Evolutionary conservation across 2,329 filamentous ascomycete genomes (phyloP), one percentile per base, ranked within the genome.

Genomic region (Colletotrichum coccodes): DNA sequence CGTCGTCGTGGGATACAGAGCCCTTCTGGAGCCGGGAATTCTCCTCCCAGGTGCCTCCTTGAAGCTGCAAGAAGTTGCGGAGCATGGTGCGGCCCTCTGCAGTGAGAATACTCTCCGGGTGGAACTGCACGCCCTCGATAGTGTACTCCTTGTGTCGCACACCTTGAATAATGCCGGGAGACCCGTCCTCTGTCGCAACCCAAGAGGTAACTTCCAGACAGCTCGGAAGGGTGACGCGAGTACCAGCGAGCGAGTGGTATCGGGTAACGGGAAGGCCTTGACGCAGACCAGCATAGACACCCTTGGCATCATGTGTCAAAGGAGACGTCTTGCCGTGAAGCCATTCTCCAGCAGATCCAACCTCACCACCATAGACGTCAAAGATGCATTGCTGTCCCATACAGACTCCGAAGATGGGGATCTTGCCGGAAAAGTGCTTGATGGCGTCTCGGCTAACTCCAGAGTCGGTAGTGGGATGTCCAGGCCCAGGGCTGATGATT

Each of bases 321-420:
- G 92, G 91, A 2, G 95, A 98, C 7, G 96, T 99, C 84, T 99
- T 99, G 75, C 96, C 96, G 77, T 99, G 96, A 62, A 99, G 85
- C 76, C 98, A 98, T 82, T 99, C 96, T 30, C 96, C 96, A 11
- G 96, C 97, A 68, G 94, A 95, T 77, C 91, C 92, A 57, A 99
- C 96, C 58, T 92, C 90, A 70, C 96, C 96, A 54, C 96, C 96
- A 76, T 97, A 98, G 36, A 94, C 91, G 62, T 96, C 93, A 78
- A 97, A 95, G 72, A 99, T 98, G 81, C 96, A 99, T 85, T 99
- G 96, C 90, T 98, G 92, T 74, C 96, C 96, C 95, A 99, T 98
- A 78, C 96, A 99, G 34, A 99, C 96, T n/a, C 96, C 96, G 60
- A 99, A 89, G 16, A 99, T 90, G 12, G 96, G 96, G 56, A 99